A percentile compares a stretch with the other conserved stretches of the same genome.
phyloP scores from a whole-genome alignment of 306 rosid species.

The Lagenaria siceraria region DNA sequence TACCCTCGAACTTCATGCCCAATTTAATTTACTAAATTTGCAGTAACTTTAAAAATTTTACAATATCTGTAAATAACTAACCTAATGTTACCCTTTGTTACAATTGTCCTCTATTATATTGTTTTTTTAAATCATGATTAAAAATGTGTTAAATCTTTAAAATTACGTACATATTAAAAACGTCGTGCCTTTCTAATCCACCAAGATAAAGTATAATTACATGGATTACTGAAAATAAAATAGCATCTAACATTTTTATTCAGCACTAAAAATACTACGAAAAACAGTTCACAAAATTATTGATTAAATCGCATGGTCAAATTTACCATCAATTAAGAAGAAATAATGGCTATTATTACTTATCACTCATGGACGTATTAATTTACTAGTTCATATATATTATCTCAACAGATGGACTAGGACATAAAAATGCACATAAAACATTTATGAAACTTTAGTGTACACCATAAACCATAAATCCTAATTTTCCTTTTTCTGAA shows the following conservation, averaged over 20 bases:
- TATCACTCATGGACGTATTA: background rate
- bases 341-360: background rate
- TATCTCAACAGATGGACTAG: background rate
- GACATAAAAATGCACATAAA: background rate
- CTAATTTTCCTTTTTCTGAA: background rate
- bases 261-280: background rate
- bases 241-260: background rate
- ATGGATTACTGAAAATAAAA: background rate
- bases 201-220: too few species aligned
- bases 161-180: too few species aligned
- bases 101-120: too few species aligned
- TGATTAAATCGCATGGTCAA: background rate
- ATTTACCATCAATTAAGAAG: background rate
- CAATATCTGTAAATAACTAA: too few species aligned
- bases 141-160: too few species aligned
- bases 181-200: too few species aligned
- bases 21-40: too few species aligned
- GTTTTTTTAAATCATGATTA: too few species aligned
- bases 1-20: too few species aligned
- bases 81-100: too few species aligned
- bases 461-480: background rate
- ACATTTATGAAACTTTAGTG: background rate
- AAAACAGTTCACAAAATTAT: background rate
- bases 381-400: background rate
- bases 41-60: too few species aligned